phyloP scores from a whole-genome alignment of 2,329 filamentous ascomycete species.

The Ambrosiella xylebori region DNA sequence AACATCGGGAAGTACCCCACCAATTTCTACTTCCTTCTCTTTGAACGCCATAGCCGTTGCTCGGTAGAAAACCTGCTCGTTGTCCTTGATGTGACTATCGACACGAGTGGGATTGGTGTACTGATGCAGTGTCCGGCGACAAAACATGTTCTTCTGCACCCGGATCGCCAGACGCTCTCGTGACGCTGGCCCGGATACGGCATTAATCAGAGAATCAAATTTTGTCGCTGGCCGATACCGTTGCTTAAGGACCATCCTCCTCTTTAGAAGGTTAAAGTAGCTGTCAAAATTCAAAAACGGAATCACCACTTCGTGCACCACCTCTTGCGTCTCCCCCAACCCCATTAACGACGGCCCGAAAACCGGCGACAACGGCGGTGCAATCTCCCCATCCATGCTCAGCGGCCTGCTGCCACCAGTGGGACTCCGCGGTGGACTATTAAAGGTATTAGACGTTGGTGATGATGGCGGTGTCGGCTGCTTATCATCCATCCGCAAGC shows the following conservation, averaged over 20 bases:
- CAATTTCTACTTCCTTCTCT: background rate
- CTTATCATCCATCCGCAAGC: background rate
- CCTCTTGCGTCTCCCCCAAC: background rate
- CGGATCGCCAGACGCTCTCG: background rate
- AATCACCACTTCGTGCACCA: background rate
- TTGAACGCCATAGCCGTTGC: background rate
- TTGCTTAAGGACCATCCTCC: background rate
- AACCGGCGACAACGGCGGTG: background rate
- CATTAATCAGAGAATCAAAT: background rate
- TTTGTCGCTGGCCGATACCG: background rate
- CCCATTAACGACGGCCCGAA: background rate
- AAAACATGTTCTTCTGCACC: background rate
- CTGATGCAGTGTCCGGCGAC: background rate
- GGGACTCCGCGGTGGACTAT: background rate
- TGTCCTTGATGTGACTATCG: background rate
- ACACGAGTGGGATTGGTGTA: background rate
- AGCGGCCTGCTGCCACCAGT: background rate
- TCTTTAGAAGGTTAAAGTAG: background rate
- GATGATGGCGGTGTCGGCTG: background rate
- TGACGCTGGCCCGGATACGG: background rate
- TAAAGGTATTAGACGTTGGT: background rate
- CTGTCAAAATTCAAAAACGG: background rate
- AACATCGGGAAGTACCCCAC: background rate
- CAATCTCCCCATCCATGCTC: background rate
- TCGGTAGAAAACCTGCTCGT: background rate